phyloP scores from a whole-genome alignment of 1,139 yeast species.

The Diutina rugosa region DNA sequence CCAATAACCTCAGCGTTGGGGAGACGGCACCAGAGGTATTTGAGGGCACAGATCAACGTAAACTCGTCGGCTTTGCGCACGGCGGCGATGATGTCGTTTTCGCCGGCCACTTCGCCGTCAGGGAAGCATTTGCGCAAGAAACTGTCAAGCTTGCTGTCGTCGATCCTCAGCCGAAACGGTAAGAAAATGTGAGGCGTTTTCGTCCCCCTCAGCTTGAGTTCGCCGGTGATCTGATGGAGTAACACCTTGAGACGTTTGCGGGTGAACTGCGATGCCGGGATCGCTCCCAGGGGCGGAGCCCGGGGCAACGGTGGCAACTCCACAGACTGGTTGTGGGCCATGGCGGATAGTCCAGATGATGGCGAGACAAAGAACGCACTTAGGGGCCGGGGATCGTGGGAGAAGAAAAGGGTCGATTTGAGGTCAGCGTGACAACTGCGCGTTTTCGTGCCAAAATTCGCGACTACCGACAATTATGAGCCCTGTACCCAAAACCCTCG shows the following conservation, averaged over 20 bases:
- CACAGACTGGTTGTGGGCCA: slow-evolving; percentile 5
- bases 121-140: slow-evolving; percentile 44
- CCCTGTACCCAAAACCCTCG: neutral
- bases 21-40: slow-evolving; percentile 77
- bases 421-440: neutral
- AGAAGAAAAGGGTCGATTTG: neutral
- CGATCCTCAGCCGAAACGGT: slow-evolving; percentile 58
- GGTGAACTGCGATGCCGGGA: slow-evolving; percentile 33
- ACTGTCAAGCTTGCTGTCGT: slow-evolving; percentile 39
- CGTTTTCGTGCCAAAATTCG: neutral
- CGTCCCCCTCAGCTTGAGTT: slow-evolving; percentile 42
- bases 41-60: slow-evolving; percentile 60
- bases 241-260: slow-evolving; percentile 50
- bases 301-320: slow-evolving; percentile 18
- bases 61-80: slow-evolving; percentile 43
- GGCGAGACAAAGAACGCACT: neutral
- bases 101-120: slow-evolving; percentile 28
- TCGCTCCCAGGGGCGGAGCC: slow-evolving; percentile 3
- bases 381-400: neutral
- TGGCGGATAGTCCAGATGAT: neutral
- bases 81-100: slow-evolving; percentile 15
- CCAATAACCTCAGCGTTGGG: slow-evolving; percentile 75
- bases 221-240: slow-evolving; percentile 56
- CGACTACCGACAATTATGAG: neutral
- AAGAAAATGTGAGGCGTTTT: slow-evolving; percentile 52